A percentile compares a stretch with the other conserved stretches of the same genome.
Conservation (phyloP, 2,329 filamentous ascomycete genomes). For the Raffaelea arxii region DNA sequence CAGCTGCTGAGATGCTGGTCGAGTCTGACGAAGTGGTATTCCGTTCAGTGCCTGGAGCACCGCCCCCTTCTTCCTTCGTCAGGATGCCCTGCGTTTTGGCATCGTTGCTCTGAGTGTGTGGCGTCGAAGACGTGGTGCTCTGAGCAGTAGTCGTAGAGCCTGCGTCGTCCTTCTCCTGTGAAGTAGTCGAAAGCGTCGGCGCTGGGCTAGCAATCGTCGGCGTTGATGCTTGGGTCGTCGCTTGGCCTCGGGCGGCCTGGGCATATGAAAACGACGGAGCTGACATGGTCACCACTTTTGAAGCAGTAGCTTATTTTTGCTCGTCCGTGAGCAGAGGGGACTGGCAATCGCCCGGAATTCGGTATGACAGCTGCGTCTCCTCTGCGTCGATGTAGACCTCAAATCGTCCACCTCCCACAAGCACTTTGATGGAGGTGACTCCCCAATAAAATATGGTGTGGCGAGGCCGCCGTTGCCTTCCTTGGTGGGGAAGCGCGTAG, state of each 20-base stretch:
- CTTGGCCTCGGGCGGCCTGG: conserved; percentile 81
- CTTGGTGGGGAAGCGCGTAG: too few relatives aligned
- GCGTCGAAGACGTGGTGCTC: background rate
- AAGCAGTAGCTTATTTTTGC: too few relatives aligned
- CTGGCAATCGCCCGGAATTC: background rate
- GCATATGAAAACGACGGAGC: conserved; percentile 75
- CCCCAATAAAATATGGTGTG: conserved; percentile 2
- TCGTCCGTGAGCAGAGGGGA: background rate
- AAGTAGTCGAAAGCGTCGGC: conserved; percentile 22
- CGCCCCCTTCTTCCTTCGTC: too few relatives aligned
- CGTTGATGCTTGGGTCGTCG: conserved; percentile 31
- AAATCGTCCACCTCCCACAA: conserved; percentile 6
- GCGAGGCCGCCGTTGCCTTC: conserved; percentile 6
- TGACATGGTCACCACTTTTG: conserved; percentile 31
- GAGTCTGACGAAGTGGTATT: too few relatives aligned
- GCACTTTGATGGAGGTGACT: conserved; percentile 1
- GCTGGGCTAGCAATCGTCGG: conserved; percentile 15
- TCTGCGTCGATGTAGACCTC: background rate
- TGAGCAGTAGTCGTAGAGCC: conserved; percentile 14
- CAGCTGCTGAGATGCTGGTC: too few relatives aligned
- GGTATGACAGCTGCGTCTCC: background rate
- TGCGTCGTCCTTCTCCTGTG: conserved; percentile 23
- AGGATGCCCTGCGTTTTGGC: too few relatives aligned
- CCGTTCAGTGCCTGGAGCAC: too few relatives aligned
- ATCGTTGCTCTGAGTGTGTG: conserved; percentile 20